These are phyloP conservation scores for Trametes versicolor DNA, from an alignment of 1,284 basidiomycete genomes.

Conservation along the genomic window DNA sequence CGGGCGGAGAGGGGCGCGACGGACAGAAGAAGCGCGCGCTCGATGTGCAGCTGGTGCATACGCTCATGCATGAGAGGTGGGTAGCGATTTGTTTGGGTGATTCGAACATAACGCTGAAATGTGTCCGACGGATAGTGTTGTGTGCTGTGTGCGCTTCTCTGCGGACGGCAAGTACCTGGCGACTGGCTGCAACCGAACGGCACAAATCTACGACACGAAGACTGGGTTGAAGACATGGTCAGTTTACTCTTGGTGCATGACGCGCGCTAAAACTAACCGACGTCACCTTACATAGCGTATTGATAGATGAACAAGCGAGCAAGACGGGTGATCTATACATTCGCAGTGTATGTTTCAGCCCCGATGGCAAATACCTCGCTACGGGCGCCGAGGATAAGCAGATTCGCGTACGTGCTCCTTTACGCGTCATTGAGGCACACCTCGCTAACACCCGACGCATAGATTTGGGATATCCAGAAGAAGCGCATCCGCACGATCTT, in stretches of 20 bases:
- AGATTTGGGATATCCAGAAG: constrained; percentile 88
- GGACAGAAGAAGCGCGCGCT: constrained; percentile 69
- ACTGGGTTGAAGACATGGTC: constrained; percentile 86
- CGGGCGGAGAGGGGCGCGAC: constrained; percentile 41
- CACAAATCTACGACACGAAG: constrained; percentile 91
- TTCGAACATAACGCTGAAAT: constrained; percentile 11
- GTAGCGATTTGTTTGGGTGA: constrained; percentile 35
- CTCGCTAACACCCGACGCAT: background rate
- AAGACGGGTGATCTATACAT: constrained; percentile 72
- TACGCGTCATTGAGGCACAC: background rate
- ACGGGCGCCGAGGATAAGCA: constrained; percentile 78
- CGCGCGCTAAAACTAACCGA: background rate
- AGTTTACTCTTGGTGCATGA: constrained; percentile 35
- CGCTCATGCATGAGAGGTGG: constrained; percentile 92
- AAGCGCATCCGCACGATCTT: constrained; percentile 77
- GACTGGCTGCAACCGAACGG: constrained; percentile 91
- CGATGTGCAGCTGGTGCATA: constrained; percentile 92
- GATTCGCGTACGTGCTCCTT: constrained; percentile 61
- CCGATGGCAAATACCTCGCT: constrained; percentile 73
- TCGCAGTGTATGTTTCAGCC: constrained; percentile 74
- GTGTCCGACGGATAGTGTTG: constrained; percentile 63
- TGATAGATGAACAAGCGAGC: constrained; percentile 65
- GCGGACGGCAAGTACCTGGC: constrained; percentile 90
- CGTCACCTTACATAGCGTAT: constrained; percentile 48
- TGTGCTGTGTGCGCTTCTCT: constrained; percentile 93